Percentiles rank a stretch among this genome's conserved stretches.
Evolutionary conservation across 2,329 filamentous ascomycete genomes (phyloP).

Genomic region (Nigrograna mackinnonii): DNA sequence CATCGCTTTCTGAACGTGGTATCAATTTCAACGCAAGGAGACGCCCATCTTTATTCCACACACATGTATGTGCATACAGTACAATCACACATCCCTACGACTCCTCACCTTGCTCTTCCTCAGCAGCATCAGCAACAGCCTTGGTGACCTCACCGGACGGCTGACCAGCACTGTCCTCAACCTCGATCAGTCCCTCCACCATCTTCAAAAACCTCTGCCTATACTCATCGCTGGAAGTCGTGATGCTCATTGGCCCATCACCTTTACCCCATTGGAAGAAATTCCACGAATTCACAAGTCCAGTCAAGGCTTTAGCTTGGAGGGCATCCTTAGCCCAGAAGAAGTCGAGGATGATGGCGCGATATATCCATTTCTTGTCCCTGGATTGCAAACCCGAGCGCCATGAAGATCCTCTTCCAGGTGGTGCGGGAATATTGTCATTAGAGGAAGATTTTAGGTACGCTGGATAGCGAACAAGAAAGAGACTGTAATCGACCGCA

Average conservation of each 20-base stretch:
- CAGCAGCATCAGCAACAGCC: conserved; percentile 6
- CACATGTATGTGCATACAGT: too few relatives aligned
- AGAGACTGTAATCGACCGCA: conserved; percentile 76
- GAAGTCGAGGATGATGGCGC: conserved; percentile 72
- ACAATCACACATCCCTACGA: too few relatives aligned
- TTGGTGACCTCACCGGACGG: conserved; percentile 35
- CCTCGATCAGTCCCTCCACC: conserved; percentile 47
- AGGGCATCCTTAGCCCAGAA: conserved; percentile 78
- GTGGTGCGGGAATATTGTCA: conserved; percentile 37
- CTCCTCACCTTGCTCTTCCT: conserved; percentile 9
- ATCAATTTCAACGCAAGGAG: too few relatives aligned
- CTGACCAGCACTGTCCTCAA: conserved; percentile 33
- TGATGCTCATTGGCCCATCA: conserved; percentile 75
- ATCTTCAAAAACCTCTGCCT: conserved; percentile 59
- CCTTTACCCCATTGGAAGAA: conserved; percentile 54
- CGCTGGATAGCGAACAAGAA: conserved; percentile 64
- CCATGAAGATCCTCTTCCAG: conserved; percentile 53
- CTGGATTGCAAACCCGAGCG: conserved; percentile 63
- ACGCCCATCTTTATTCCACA: too few relatives aligned
- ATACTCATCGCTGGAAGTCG: conserved; percentile 70
- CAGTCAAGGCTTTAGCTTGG: conserved; percentile 68
- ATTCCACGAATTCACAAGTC: conserved; percentile 67
- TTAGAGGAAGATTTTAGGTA: conserved; percentile 27
- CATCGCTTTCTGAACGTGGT: too few relatives aligned
- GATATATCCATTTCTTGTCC: conserved; percentile 69